Evolutionary conservation across 768 basidiomycete genomes (phyloP).

Genomic region (Boletus huronensis): DNA sequence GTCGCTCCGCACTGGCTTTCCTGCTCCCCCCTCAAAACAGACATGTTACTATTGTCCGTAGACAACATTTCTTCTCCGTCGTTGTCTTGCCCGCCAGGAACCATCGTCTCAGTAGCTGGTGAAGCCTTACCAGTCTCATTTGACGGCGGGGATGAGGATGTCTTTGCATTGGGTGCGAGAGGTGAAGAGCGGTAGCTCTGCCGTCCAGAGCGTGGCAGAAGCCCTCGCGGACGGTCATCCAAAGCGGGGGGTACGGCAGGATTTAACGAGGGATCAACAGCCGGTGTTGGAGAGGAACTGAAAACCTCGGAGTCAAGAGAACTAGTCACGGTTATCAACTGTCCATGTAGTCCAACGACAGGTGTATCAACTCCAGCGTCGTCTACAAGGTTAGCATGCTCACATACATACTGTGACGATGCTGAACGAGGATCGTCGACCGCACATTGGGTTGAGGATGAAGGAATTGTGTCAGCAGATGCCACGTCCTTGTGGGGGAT

Average conservation of each 20-base stretch:
- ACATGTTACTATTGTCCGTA: not conserved
- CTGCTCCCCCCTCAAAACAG: not conserved
- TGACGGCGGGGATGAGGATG: constrained; percentile 17
- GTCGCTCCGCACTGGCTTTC: constrained; percentile 37
- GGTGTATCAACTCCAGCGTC: constrained; percentile 4
- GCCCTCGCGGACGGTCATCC: constrained; percentile 14
- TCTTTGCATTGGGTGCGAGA: constrained; percentile 8
- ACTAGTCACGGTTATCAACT: not conserved
- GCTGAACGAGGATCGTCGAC: constrained; percentile 24
- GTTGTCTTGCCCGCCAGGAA: not conserved
- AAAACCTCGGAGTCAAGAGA: not conserved
- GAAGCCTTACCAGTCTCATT: constrained; percentile 20
- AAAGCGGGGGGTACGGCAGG: not conserved
- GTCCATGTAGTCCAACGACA: not conserved
- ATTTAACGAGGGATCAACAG: constrained; percentile 1
- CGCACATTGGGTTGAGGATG: constrained; percentile 7
- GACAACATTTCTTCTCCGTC: not conserved
- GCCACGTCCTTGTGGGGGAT: not conserved
- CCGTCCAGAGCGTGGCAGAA: constrained; percentile 38
- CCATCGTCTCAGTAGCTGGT: not conserved
- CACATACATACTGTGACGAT: constrained; percentile 19
- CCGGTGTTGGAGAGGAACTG: constrained; percentile 1
- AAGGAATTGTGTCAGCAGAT: constrained; percentile 1
- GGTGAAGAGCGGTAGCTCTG: constrained; percentile 30
- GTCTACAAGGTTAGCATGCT: not conserved